These are phyloP conservation scores for Hypoxylon sp. DNA, from an alignment of 2,329 filamentous ascomycete genomes.

Conservation along the genomic window DNA sequence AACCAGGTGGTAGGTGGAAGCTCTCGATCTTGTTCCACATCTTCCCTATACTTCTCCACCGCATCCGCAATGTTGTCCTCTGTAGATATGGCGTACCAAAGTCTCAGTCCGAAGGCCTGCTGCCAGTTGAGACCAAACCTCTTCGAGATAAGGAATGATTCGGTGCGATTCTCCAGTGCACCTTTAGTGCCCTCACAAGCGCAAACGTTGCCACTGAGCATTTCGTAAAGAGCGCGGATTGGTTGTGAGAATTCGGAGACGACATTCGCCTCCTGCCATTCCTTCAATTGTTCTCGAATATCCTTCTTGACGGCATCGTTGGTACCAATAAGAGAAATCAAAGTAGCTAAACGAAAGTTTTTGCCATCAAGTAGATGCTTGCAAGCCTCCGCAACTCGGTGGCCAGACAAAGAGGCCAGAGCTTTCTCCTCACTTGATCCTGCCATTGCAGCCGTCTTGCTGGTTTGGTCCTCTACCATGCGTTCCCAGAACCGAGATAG, in stretches of 20 bases:
- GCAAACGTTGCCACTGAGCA: conserved; percentile 89
- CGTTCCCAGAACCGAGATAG: conserved; percentile 76
- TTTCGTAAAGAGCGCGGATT: conserved; percentile 88
- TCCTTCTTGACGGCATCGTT: conserved; percentile 77
- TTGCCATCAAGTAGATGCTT: conserved; percentile 79
- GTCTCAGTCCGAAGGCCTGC: conserved; percentile 88
- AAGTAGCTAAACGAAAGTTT: conserved; percentile 85
- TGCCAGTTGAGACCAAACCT: conserved; percentile 92
- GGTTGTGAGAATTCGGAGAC: conserved; percentile 88
- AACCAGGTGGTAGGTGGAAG: conserved; percentile 80
- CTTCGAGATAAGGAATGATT: conserved; percentile 84
- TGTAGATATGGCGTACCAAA: conserved; percentile 85
- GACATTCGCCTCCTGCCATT: conserved; percentile 86
- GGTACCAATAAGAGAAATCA: conserved; percentile 84
- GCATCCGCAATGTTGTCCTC: conserved; percentile 78
- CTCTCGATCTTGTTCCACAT: conserved; percentile 78
- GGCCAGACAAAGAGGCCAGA: conserved; percentile 80
- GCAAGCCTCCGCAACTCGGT: conserved; percentile 86
- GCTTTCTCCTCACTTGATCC: conserved; percentile 83
- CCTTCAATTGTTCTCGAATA: conserved; percentile 82
- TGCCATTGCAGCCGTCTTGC: conserved; percentile 68
- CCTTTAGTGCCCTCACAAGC: conserved; percentile 81
- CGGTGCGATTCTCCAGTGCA: conserved; percentile 82
- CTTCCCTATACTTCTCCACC: conserved; percentile 78
- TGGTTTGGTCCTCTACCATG: conserved; percentile 72